Evolutionary conservation across 805 yeast genomes (phyloP), one percentile per base, ranked within the genome.

Genomic region (Kluyveromyces siamensis): DNA sequence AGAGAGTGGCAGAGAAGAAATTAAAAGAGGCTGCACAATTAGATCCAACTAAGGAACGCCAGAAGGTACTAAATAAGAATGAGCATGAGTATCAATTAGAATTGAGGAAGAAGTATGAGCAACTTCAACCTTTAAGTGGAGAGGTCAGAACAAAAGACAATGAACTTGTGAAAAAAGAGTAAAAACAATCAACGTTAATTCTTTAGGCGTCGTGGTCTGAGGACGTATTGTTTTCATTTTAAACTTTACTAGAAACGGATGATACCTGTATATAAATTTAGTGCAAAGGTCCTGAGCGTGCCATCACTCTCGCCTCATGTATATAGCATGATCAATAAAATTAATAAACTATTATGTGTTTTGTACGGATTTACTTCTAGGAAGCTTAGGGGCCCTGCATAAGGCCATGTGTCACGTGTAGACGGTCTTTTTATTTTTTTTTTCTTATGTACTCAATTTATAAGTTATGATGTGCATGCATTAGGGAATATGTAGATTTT

Each of bases 71-170:
- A 40, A 86, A 86, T 63, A 72, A 79, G 49, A 65, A 71, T 42
- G 95, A 86, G 53, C 88, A 84, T 60, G 77, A 74, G 50, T 72
- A 76, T 45, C 93, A 86, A 60, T 75, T 75, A 56, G 74, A 75
- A 52, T 72, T 86, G 56, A 71, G 75, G 54, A 74, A 78, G 51
- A 72, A 81, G 55, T 77, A 75, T 51, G 82, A 77, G 54, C 63
- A 72, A 39, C 53, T 75, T 8, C 95, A 86, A 62, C 90, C 90
- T 6, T 69, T 86, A 37, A 68, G 75, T 7, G 83, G 83, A 16
- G 71, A 76, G 33, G 63, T 76, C 7, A 60, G 70, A 3, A 63
- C 74, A 5, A 77, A 75, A 18, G 66, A 72, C 18, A 75, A 72
- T 14, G 60, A 60, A 40, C 37, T 51, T 10, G 51, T 50, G n/a